phyloP scores from a whole-genome alignment of 495 filamentous ascomycete species.

The Lasiosphaeris hirsuta region DNA sequence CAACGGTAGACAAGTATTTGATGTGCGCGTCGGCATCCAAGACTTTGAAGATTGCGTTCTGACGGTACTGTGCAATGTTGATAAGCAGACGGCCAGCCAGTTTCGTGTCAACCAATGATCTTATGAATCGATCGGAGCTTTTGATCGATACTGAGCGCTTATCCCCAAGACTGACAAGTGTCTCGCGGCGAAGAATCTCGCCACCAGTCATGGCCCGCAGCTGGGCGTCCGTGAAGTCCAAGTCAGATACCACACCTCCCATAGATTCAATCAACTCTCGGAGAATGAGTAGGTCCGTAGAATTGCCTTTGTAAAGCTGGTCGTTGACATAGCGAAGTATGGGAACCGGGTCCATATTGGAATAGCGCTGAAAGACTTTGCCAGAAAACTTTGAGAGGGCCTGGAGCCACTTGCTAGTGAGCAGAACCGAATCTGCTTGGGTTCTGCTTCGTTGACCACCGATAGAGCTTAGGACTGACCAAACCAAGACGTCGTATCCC shows the following conservation, averaged over 20 bases:
- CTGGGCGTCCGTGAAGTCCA: conserved; percentile 82
- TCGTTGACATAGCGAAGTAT: conserved; percentile 84
- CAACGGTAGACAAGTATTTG: conserved; percentile 79
- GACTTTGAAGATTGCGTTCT: conserved; percentile 71
- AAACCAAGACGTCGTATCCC: conserved; percentile 88
- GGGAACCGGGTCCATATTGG: conserved; percentile 78
- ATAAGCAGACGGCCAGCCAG: conserved; percentile 78
- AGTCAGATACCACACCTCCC: conserved; percentile 84
- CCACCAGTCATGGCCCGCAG: conserved; percentile 84
- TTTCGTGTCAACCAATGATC: conserved; percentile 64
- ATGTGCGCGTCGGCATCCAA: conserved; percentile 63
- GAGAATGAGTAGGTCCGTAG: conserved; percentile 81
- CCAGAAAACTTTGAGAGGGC: conserved; percentile 82
- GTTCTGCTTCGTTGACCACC: conserved; percentile 73
- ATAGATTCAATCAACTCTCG: conserved; percentile 85
- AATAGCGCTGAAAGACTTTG: conserved; percentile 76
- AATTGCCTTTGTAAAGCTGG: conserved; percentile 75
- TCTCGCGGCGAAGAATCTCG: conserved; percentile 71
- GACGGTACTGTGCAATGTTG: conserved; percentile 83
- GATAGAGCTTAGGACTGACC: conserved; percentile 76
- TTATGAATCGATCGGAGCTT: conserved; percentile 73
- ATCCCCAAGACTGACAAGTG: conserved; percentile 72
- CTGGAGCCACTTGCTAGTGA: conserved; percentile 86
- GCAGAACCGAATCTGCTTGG: conserved; percentile 72
- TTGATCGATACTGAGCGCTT: conserved; percentile 61